Evolutionary conservation across 176 grass and related monocot species (phyloP).

Genomic region (Aechmea fasciata): DNA sequence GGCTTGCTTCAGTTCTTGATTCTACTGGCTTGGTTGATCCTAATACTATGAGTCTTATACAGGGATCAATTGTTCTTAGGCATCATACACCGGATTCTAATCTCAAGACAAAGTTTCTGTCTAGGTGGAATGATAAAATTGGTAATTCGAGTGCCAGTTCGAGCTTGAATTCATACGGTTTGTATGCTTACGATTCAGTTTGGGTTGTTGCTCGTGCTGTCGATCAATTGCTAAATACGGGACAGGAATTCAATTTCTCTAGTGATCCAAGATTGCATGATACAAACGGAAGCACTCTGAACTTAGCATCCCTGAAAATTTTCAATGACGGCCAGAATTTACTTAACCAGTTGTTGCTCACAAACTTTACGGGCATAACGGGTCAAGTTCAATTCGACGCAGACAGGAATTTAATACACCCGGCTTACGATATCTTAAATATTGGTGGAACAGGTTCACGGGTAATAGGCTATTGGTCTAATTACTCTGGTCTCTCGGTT

Average conservation of each 20-base stretch:
- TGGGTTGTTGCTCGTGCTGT: conserved; percentile 67
- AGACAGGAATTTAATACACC: conserved; percentile 41
- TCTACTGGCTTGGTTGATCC: conserved; percentile 22
- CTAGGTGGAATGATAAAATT: conserved; percentile 41
- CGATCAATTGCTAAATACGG: conserved; percentile 38
- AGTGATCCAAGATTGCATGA: conserved; percentile 45
- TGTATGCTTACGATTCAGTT: conserved; percentile 82
- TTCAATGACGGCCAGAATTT: conserved; percentile 54
- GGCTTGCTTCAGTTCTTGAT: conserved; percentile 79
- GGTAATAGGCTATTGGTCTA: conserved; percentile 75
- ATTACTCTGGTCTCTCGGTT: conserved; percentile 59
- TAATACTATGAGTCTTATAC: conserved; percentile 40
- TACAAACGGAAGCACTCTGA: conserved; percentile 45
- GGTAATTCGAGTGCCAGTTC: conserved; percentile 29
- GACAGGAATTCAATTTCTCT: conserved; percentile 47
- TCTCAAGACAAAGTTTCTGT: conserved; percentile 50
- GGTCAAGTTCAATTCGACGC: conserved; percentile 51
- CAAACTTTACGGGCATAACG: conserved; percentile 67
- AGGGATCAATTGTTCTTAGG: conserved; percentile 62
- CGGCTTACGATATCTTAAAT: conserved; percentile 73
- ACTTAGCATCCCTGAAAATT: conserved; percentile 42
- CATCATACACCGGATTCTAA: conserved; percentile 52
- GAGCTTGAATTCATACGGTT: conserved; percentile 52
- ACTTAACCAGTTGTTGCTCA: conserved; percentile 50
- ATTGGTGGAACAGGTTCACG: conserved; percentile 27